Base-by-base conservation (phyloP, 176 grass and related monocot genomes). In the Alopecurus myosuroides region DNA sequence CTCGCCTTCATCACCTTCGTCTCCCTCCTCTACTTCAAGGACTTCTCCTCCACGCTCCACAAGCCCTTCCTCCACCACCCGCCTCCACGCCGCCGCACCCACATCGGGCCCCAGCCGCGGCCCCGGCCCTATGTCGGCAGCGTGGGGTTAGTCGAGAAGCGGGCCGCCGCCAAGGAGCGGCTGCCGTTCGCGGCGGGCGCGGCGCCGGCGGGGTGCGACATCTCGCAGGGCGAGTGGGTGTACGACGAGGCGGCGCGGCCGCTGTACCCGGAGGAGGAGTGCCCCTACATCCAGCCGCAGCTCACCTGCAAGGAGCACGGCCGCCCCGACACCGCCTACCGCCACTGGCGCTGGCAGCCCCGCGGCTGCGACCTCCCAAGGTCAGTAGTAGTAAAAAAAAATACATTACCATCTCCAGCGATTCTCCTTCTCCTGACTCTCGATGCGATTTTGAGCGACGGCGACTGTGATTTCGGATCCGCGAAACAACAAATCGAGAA, bases 201-300 rank as follows among this genome's bases (percentile, higher is more conserved):
- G 68, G 89, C 77, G 44, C 15, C 78, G 42, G 52, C 7, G 28
- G 85, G 76, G 14, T 97, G 95, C 64, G 76, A 97, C 79, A 11
- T 97, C 40, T 78, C 70, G 29, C 41, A 8, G 0, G 95, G 95
- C 3, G 85, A 77, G 83, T 97, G 95, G 95, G 90, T 97, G 73
- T 89, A 89, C 77, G 95, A 97, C 84, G 95, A 92, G 86, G 81
- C 36, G 70, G 80, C 90, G 20, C 86, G 90, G 74, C 95, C 95
- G 77, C 67, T 29, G 56, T 97, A 97, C 74, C 33, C 33, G 5
- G 95, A 97, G 79, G 87, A 94, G 70, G 90, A 94, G 74, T 97
- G 95, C 82, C 95, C 92, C 3, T 97, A 97, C 86, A 94, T 97
- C 68, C 95, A 92, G 84, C 95, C 92, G 63, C 88, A 97, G 86